These are phyloP conservation scores for Xylaria palmicola DNA, from an alignment of 495 filamentous ascomycete species.

Conservation along the genomic window DNA sequence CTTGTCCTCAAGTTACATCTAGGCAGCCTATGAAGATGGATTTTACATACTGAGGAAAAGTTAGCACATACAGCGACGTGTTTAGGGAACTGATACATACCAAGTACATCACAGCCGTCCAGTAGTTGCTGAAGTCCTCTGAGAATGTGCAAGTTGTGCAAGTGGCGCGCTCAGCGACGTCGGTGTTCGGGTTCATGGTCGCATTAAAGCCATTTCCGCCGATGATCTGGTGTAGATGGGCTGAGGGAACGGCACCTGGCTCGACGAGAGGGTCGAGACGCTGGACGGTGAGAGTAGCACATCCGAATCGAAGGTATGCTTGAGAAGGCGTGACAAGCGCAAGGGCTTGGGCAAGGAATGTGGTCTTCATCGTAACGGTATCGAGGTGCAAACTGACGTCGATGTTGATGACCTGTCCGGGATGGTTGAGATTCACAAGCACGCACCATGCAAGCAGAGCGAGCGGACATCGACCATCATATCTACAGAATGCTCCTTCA, in stretches of 20 bases:
- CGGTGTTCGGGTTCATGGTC: slow-evolving; percentile 29
- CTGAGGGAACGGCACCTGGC: slow-evolving; percentile 31
- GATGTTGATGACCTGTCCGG: slow-evolving; percentile 6
- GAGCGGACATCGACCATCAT: slow-evolving; percentile 10
- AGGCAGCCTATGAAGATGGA: slow-evolving; percentile 5
- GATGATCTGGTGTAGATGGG: slow-evolving; percentile 35
- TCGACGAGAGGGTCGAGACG: slow-evolving; percentile 40
- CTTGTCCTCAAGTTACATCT: slow-evolving; percentile 4
- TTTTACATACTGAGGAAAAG: slow-evolving; percentile 12
- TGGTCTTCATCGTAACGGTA: slow-evolving; percentile 31
- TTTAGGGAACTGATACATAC: slow-evolving; percentile 13
- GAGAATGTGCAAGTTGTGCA: slow-evolving; percentile 39
- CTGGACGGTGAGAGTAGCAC: slow-evolving; percentile 35
- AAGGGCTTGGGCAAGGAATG: slow-evolving; percentile 27
- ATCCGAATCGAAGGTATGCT: slow-evolving; percentile 37
- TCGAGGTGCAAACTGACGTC: slow-evolving; percentile 8
- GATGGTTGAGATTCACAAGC: slow-evolving; percentile 2
- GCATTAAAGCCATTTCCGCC: slow-evolving; percentile 36
- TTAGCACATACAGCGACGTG: slow-evolving; percentile 4
- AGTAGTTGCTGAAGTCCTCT: slow-evolving; percentile 41
- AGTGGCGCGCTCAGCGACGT: slow-evolving; percentile 26
- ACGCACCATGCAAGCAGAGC: slow-evolving; percentile 3
- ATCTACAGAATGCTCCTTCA: slow-evolving; percentile 9
- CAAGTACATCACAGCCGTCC: slow-evolving; percentile 38
- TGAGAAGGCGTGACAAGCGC: slow-evolving; percentile 27